Base-by-base conservation (phyloP, 148 eudicot species). In the Beta vulgaris region DNA sequence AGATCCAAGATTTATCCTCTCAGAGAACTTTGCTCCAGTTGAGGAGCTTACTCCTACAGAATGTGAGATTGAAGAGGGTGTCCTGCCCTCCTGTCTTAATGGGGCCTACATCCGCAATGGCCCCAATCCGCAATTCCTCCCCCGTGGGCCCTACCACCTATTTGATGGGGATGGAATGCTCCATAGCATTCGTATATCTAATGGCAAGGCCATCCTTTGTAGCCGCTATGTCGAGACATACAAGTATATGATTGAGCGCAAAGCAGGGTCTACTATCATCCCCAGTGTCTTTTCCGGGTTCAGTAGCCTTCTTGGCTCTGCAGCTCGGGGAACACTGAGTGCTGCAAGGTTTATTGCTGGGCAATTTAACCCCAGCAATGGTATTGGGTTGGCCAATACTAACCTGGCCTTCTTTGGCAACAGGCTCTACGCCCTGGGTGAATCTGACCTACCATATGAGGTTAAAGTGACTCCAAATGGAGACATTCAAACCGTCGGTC, bases 161-260 rank as follows among this genome's bases (percentile, higher is more conserved):
- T 91, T 89, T 79, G 91, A 89, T 54, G 93, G 97, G 3, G 93
- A 91, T 44, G 97, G 97, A 7, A 91, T 91, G 97, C 89, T 91
- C 67, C 97, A 91, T 69, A 70, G 82, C 71, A 70, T 87, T 73
- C 79, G 69, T 15, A 88, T 91, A 37, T 82, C 88, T 19, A 4
- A 73, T 3, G 91, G 91, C 77, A 78, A 77, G 31, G 88, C 91
- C 77, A 91, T 87, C 46, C 74, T 91, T 55, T 84, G 87, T 77
- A 90, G 97, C 82, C 90, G 97, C 25, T 91, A 68, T 62, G 87
- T 91, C 19, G 78, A 80, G 77, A 91, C 93, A 9, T 85, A 91
- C 72, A 91, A 90, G 48, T 88, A 81, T 81, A 68, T 13, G 2
- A 14, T 79, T 19, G 94, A 91, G 64, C 53, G 49, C 0, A 68